Evolutionary conservation across 805 yeast genomes (phyloP), one percentile per base, ranked within the genome.

Genomic region (Candida palmyrensis): DNA sequence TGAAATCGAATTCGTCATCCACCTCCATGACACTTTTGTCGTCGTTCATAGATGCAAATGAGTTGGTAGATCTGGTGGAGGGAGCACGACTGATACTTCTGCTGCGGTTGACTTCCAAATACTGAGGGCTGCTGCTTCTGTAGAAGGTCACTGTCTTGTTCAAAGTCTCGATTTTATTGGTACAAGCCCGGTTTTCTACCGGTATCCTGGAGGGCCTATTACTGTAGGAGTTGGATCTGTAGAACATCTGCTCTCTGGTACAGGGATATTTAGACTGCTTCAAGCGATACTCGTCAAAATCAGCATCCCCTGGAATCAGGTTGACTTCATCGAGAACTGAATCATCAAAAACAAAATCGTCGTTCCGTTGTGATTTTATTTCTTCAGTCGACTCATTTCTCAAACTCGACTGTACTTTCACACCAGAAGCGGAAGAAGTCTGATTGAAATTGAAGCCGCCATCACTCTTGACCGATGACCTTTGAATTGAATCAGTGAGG

Each of bases 91-190:
- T 51, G 4, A 53, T 37, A 28, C 56, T 49, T 20, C 41, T 35
- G 33, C 45, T 42, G 25, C 45, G 38, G 3, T 25, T 28, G 7
- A 29, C 14, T 6, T 45, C 53, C 9, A 35, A 33, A 1, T 41
- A 26, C 2, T 41, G 36, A 6, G 48, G 49, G 2, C 43, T 31
- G 30, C 46, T 54, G 16, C 53, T 52, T 26, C 60, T 44, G 43
- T 61, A 66, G 29, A 61, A 62, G 2, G 72, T 66, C n/a, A 66
- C 70, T 1, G 71, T 65, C 35, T 59, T 66, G 32, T 52, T 55
- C 6, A 42, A 28, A 2, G 67, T 58, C 34, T 62, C 60, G 13
- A 66, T 62, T 35, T 59, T 63, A 36, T 57, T 62, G 3, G 55
- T 42, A 19, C 42, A 51, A 27, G 32, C 46, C 19, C 37, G 48